Evolutionary conservation across 1,139 yeast genomes (phyloP).

Genomic region (Taiozyma onychis): DNA sequence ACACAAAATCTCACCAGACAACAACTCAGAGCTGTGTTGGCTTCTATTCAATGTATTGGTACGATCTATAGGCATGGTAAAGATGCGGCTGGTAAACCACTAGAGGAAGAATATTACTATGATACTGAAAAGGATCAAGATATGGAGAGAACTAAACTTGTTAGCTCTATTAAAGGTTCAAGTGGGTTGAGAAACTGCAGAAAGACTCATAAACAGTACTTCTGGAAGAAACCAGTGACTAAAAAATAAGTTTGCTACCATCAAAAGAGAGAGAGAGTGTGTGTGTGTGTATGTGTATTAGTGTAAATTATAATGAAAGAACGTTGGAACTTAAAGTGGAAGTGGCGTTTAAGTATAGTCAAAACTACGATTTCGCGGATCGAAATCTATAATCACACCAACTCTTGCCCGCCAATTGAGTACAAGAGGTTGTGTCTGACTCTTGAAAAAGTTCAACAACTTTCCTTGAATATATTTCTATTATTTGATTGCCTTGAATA

Average conservation of each 20-base stretch:
- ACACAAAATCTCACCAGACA: conserved; percentile 38
- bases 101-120: conserved; percentile 91
- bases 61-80: conserved; percentile 83
- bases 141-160: conserved; percentile 59
- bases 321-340: neutral
- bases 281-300: neutral
- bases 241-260: conserved; percentile 10
- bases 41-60: conserved; percentile 53
- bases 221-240: conserved; percentile 66
- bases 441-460: too few species aligned
- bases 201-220: conserved; percentile 88
- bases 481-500: too few species aligned
- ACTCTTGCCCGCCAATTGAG: too few species aligned
- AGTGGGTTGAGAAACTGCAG: conserved; percentile 83
- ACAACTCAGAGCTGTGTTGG: conserved; percentile 39
- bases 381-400: too few species aligned
- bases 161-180: conserved; percentile 73
- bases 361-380: too few species aligned
- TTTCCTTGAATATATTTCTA: too few species aligned
- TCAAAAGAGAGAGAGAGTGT: neutral
- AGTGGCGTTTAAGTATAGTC: too few species aligned
- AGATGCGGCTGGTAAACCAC: conserved; percentile 93
- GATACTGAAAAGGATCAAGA: conserved; percentile 79
- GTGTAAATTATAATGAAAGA: neutral
- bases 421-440: too few species aligned